These are phyloP conservation scores for Schrenkiella parvula DNA, from an alignment of 345 rosid genomes.

Conservation along the genomic window DNA sequence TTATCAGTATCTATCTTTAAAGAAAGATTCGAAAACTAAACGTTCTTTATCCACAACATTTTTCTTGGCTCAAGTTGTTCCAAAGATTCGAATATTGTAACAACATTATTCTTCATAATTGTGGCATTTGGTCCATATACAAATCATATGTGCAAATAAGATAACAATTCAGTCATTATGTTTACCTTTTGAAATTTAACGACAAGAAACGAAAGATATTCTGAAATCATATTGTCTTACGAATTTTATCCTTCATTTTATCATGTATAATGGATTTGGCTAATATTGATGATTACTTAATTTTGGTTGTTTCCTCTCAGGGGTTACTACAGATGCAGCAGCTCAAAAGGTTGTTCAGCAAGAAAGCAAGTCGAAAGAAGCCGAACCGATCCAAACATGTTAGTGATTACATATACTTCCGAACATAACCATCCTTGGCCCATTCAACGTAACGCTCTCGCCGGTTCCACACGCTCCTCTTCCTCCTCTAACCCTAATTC, in stretches of 20 bases:
- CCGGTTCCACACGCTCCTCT: constrained; percentile 60
- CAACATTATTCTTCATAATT: not conserved
- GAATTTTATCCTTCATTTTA: not conserved
- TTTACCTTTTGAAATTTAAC: not conserved
- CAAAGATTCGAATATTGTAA: not conserved
- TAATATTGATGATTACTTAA: not conserved
- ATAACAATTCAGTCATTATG: not conserved
- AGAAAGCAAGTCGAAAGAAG: constrained; percentile 94
- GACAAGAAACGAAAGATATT: not conserved
- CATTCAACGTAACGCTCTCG: constrained; percentile 69
- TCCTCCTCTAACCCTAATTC: constrained; percentile 6
- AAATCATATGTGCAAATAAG: not conserved
- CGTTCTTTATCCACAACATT: not conserved
- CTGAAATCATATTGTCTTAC: not conserved
- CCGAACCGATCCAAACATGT: constrained; percentile 87
- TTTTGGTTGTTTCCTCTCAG: constrained; percentile 27
- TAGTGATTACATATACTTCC: constrained; percentile 86
- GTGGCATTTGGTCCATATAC: constrained; percentile 7
- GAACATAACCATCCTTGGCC: constrained; percentile 98
- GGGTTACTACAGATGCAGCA: constrained; percentile 91
- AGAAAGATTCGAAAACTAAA: not conserved
- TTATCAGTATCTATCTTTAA: not conserved
- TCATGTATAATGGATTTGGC: not conserved
- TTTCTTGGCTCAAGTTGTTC: constrained; percentile 18
- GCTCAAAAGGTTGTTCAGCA: constrained; percentile 91